phyloP scores from a whole-genome alignment of 2,329 filamentous ascomycete genomes.

The Trichoderma koningii region DNA sequence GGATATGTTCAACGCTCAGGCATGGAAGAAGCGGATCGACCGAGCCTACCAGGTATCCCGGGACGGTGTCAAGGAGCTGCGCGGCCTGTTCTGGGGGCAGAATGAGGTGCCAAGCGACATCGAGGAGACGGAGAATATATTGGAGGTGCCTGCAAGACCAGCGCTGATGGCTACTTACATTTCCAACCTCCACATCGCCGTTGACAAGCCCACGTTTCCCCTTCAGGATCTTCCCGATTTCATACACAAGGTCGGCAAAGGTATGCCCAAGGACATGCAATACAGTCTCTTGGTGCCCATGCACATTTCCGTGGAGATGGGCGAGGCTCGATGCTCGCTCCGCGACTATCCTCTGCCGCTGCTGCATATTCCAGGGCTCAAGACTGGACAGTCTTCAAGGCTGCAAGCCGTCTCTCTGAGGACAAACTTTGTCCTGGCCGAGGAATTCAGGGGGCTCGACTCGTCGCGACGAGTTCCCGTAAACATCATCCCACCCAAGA shows the following conservation, averaged over 20 bases:
- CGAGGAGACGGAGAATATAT: slow-evolving; percentile 79
- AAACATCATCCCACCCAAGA: slow-evolving; percentile 74
- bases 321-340: slow-evolving; percentile 81
- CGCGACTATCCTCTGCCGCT: slow-evolving; percentile 93
- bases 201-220: slow-evolving; percentile 94
- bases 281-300: slow-evolving; percentile 89
- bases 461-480: slow-evolving; percentile 80
- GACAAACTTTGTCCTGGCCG: slow-evolving; percentile 92
- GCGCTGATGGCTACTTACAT: slow-evolving; percentile 79
- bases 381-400: slow-evolving; percentile 74
- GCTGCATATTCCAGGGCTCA: slow-evolving; percentile 83
- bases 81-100: slow-evolving; percentile 77
- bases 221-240: slow-evolving; percentile 80
- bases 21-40: slow-evolving; percentile 91
- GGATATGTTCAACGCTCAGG: slow-evolving; percentile 78
- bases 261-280: slow-evolving; percentile 87
- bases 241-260: slow-evolving; percentile 88
- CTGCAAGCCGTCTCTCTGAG: slow-evolving; percentile 80
- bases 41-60: slow-evolving; percentile 69
- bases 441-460: slow-evolving; percentile 81
- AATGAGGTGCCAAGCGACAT: slow-evolving; percentile 80
- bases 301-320: slow-evolving; percentile 85
- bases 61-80: slow-evolving; percentile 74
- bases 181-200: slow-evolving; percentile 77
- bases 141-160: slow-evolving; percentile 82